Evolutionary conservation across 2,329 filamentous ascomycete species (phyloP), one percentile per base, ranked within the genome.

Genomic region (Xylaria sp.): DNA sequence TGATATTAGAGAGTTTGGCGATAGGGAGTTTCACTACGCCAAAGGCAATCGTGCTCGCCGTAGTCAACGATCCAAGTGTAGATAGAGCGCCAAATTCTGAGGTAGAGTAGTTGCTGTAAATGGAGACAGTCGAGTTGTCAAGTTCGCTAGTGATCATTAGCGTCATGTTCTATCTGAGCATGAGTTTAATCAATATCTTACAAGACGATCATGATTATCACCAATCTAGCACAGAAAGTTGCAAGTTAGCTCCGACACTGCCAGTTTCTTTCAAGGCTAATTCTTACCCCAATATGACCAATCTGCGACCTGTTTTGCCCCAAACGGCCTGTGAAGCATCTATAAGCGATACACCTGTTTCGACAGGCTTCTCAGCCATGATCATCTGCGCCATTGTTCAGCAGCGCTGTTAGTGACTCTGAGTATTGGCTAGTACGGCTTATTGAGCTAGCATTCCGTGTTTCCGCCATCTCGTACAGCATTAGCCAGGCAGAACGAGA

Each of bases 211-310:
- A 48, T 48, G 3, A 48, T 48, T 21, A 48, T 12, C 45, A 48
- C 19, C 45, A 48, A 48, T 48, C 45, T 48, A 48, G 7, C 19
- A 9, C 45, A 48, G 9, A 48, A n/a, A n/a, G 3, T 48, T 48
- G 19, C 17, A 48, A 21, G 45, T 48, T 19, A 48, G 45, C 45
- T 14, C 17, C 1, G 45, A 19, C 12, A 12, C 19, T n/a, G 7
- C 17, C 45, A 48, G 19, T 2, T n/a, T 48, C 17, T 48, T 48
- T 7, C 19, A 2, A 14, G 36, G 36, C 36, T 2, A 21, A 12
- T 7, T 48, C 45, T 48, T 48, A 48, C 45, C 45, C 45, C 9
- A 48, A 48, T 48, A 48, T 48, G 45, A 21, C 45, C 45, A 48
- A n/a, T 14, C 6, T 21, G 45, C 17, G 45, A 7, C 45, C 45